Evolutionary conservation across 1,139 yeast genomes (phyloP), one percentile per base, ranked within the genome.

Genomic region (Suhomyces chickasaworum): DNA sequence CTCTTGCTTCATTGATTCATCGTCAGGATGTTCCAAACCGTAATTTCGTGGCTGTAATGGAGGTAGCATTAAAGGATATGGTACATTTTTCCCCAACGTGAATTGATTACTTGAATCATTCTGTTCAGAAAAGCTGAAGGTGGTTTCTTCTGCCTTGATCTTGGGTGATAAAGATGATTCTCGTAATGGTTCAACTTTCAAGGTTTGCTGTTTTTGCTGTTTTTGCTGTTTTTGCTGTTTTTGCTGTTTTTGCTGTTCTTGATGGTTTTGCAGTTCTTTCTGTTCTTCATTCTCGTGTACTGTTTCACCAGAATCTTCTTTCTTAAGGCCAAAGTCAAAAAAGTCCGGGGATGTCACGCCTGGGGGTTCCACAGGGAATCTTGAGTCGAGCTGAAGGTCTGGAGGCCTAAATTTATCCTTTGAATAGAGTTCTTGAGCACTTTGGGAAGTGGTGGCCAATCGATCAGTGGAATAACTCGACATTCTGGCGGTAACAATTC

Each of bases 61-160:
- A 7, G 44, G 50, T 9, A 42, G 18, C 16, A 42, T 27, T 16
- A 36, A 20, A n/a, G 39, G 27, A 10, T 41, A 18, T 12, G 21
- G 29, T 2, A 44, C 13, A 22, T 37, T 36, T 29, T 42, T 25
- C 9, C 41, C 22, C 20, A 29, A 30, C 7, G 59, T 53, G 33
- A 66, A 58, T 37, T 61, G 64, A 31, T 56, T 63, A 7, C 63
- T 51, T 3, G 69, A 61, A 43, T 62, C 66, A 37, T 66, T 64
- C 7, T 61, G 63, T 13, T 61, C 66, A 2, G 64, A 57, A 44
- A 63, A 63, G 43, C 65, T 60, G 44, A 63, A 64, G n/a, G 49
- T 39, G 8, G 41, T 42, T 3, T 38, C 42, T 21, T 43, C 46
- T 3, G 43, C 29, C 7, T 37, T 34, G n/a, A 29, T 8, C 6